Conservation (phyloP, 1,139 yeast genomes). For the Suhomyces bokatorum region DNA sequence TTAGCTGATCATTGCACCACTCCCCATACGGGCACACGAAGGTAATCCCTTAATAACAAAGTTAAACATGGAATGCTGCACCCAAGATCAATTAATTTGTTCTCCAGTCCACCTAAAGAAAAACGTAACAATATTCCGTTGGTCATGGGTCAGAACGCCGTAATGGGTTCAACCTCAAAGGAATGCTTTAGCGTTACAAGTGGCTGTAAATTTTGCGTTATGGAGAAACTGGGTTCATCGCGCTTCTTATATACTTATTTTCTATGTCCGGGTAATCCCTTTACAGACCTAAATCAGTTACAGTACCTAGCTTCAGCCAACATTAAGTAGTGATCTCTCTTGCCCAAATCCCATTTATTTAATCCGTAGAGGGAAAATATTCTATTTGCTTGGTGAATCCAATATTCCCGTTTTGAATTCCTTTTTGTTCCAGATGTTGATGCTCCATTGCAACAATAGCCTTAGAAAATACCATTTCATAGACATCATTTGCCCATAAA, state of each 20-base stretch:
- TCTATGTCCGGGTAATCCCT: constrained; percentile 15
- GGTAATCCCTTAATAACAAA: constrained; percentile 64
- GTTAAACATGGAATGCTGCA: constrained; percentile 70
- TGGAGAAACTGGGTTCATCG: constrained; percentile 18
- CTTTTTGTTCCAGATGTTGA: not conserved
- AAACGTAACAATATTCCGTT: constrained; percentile 55
- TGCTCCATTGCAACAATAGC: constrained; percentile 12
- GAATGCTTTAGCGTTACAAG: constrained; percentile 64
- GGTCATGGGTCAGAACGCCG: constrained; percentile 80
- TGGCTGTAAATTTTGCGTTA: constrained; percentile 75
- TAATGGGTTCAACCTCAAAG: constrained; percentile 75
- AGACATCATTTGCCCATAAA: constrained; percentile 34
- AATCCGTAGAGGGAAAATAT: not conserved
- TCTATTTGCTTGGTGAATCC: not conserved
- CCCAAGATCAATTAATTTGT: constrained; percentile 70
- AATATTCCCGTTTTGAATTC: not conserved
- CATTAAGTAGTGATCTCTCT: too few species aligned
- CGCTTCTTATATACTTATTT: constrained; percentile 9
- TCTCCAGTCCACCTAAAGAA: constrained; percentile 64
- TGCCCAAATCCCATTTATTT: too few species aligned
- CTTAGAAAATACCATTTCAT: constrained; percentile 28
- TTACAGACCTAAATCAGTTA: not conserved
- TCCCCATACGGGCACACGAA: constrained; percentile 84
- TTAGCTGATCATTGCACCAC: constrained; percentile 74
- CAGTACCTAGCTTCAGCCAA: not conserved